Evolutionary conservation across 257 asterid genomes (phyloP).

Genomic region (Solanum chiquidenum): DNA sequence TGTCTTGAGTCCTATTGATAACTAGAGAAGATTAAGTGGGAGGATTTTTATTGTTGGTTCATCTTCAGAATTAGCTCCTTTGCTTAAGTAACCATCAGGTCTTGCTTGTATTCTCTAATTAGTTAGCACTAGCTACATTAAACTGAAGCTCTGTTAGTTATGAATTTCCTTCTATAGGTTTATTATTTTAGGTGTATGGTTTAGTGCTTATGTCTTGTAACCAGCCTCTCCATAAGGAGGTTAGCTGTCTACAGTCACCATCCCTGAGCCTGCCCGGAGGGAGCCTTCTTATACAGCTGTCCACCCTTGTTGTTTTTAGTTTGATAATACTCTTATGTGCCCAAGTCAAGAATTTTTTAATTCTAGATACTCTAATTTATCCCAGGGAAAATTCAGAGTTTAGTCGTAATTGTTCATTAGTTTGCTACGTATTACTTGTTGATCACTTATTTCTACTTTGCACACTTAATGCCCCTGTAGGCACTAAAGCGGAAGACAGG

Average conservation of each 20-base stretch:
- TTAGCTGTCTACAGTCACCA: not conserved
- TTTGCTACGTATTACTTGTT: not conserved
- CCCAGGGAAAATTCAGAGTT: not conserved
- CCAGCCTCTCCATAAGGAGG: not conserved
- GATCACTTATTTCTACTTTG: conserved; percentile 1
- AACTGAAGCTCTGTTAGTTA: not conserved
- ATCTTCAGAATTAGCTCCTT: not conserved
- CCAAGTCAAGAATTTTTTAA: not conserved
- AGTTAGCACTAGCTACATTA: not conserved
- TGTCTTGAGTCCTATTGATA: not conserved
- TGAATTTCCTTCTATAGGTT: not conserved
- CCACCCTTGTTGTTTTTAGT: not conserved
- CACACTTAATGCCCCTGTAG: conserved; percentile 27
- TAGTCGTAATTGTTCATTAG: not conserved
- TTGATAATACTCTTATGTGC: not conserved
- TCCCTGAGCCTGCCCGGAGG: not conserved
- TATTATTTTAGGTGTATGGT: not conserved
- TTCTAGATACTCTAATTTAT: not conserved
- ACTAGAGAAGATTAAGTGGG: not conserved
- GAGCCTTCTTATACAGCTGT: not conserved
- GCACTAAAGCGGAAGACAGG: conserved; percentile 55
- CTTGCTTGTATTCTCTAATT: not conserved
- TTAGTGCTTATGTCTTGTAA: not conserved
- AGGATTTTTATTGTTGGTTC: not conserved
- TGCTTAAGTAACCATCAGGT: not conserved